Evolutionary conservation across 1,139 yeast genomes (phyloP), one percentile per base, ranked within the genome.

Genomic region (Diutina sp.): DNA sequence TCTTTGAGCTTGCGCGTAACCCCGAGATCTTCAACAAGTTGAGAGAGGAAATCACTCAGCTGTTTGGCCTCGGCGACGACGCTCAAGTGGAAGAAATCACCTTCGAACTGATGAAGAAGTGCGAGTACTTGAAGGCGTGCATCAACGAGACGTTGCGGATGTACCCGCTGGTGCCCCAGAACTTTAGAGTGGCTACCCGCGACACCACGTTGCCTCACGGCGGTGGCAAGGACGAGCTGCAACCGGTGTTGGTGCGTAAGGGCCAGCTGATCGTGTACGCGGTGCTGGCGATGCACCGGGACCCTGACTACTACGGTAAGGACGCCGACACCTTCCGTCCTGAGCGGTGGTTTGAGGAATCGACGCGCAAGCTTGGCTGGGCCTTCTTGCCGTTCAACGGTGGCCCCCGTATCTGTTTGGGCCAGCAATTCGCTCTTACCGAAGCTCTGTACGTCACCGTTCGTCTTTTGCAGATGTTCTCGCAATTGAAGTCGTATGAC

Each of bases 341-440:
- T 0, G 73, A 69, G 56, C 69, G 90, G 56, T 84, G 90, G 90
- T 68, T 67, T 57, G 74, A 71, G 59, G 86, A 70, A 50, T 60
- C 62, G 44, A 65, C 69, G 41, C 67, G 65, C 57, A 72, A 70
- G 60, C 64, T 70, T 58, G 78, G 78, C 28, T 80, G 84, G 83
- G 78, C 77, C 14, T 80, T 68, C 64, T 64, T 53, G 21, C 55
- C 55, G 41, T 53, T 80, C 32, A 53, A 29, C 11, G 45, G 55
- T 83, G 55, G 85, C 12, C 84, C 55, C 14, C 48, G 55, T 4
- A 44, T 53, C 16, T 53, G 55, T 12, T 44, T 58, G 45, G 55
- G 55, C 8, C 55, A 80, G 66, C 84, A 79, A 64, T 79, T 64
- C 66, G 84, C 84, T 0, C 72, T 80, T 58, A 79, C 83, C 21